Evolutionary conservation across 2,329 filamentous ascomycete genomes (phyloP).

Genomic region (Apiospora saccharicola): DNA sequence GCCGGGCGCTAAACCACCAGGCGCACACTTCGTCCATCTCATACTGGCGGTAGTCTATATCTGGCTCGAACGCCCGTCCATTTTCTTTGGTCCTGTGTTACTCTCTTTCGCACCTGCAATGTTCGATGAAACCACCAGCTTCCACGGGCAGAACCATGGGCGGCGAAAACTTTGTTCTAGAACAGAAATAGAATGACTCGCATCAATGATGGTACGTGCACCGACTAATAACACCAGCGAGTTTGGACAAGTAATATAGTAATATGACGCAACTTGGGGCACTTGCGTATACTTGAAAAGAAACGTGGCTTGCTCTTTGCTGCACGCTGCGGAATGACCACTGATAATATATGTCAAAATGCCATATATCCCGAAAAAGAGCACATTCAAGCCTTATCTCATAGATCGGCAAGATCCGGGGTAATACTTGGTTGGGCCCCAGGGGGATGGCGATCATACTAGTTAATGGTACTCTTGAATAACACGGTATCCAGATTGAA

Average conservation of each 20-base stretch:
- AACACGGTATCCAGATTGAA: not conserved
- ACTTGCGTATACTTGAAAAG: not conserved
- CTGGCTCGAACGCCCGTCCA: not conserved
- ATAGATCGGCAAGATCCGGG: not conserved
- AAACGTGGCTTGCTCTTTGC: not conserved
- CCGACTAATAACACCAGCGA: not conserved
- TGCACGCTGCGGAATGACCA: not conserved
- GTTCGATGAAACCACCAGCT: not conserved
- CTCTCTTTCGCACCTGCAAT: not conserved
- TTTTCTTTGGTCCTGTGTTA: not conserved
- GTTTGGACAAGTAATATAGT: not conserved
- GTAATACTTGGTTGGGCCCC: not conserved
- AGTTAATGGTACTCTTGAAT: not conserved
- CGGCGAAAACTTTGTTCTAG: not conserved
- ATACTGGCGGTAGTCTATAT: slow-evolving; percentile 5
- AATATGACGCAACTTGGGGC: not conserved
- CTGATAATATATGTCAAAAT: not conserved
- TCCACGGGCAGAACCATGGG: not conserved
- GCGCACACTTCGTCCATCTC: not conserved
- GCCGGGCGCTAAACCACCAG: not conserved
- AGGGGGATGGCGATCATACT: not conserved
- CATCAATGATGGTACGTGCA: not conserved
- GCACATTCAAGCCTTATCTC: not conserved
- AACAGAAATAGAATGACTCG: not conserved
- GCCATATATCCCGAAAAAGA: not conserved